phyloP scores from a whole-genome alignment of 345 rosid genomes.

The Murraya paniculata region DNA sequence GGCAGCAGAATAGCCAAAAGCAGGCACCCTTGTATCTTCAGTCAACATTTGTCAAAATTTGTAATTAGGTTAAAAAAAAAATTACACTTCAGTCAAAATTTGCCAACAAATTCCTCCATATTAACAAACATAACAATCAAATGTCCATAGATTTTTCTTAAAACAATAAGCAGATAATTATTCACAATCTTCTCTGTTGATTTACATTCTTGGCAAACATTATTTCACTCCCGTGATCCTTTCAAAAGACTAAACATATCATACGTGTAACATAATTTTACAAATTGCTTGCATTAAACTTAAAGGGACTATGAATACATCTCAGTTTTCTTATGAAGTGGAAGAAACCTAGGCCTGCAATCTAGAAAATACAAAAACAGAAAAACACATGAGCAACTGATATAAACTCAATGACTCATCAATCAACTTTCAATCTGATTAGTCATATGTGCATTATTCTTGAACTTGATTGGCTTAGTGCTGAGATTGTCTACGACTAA shows the following conservation, averaged over 20 bases:
- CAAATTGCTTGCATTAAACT: background rate
- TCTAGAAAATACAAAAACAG: background rate
- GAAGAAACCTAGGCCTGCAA: background rate
- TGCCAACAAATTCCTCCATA: no score
- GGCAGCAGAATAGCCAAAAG: no score
- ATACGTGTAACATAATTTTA: background rate
- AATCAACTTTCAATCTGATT: constrained; percentile 1
- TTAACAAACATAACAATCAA: no score
- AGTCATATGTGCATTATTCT: constrained; percentile 42
- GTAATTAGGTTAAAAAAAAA: no score
- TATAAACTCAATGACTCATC: background rate
- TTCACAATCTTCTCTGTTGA: background rate
- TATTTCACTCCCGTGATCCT: background rate
- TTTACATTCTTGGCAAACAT: background rate
- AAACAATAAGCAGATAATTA: background rate
- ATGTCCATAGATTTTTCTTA: no score
- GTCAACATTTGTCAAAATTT: no score
- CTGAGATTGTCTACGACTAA: constrained; percentile 49
- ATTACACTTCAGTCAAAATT: no score
- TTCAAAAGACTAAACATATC: background rate
- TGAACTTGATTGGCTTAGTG: constrained; percentile 55
- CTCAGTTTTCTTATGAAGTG: background rate
- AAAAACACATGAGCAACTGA: background rate
- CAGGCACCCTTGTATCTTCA: no score
- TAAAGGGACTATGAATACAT: background rate